phyloP scores from a whole-genome alignment of 2,329 filamentous ascomycete species.

The Stachybotrys echinatus region DNA sequence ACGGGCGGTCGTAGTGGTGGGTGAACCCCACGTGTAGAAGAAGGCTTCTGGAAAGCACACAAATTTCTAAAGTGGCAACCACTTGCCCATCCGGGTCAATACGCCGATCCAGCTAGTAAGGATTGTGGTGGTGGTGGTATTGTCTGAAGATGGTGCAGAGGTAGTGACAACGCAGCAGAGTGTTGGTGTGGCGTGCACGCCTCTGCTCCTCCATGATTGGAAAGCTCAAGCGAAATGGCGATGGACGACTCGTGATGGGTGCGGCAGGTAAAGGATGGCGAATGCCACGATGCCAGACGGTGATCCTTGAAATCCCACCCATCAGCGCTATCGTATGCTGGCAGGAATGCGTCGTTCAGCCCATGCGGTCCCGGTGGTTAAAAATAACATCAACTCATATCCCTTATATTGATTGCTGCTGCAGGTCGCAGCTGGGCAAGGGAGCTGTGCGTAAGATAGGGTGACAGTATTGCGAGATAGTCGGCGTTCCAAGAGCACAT shows the following conservation, averaged over 20 bases:
- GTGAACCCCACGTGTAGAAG: neutral
- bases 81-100: neutral
- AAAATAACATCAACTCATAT: too few species aligned
- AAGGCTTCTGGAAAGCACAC: neutral
- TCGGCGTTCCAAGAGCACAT: neutral
- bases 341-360: too few species aligned
- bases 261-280: too few species aligned
- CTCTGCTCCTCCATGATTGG: neutral
- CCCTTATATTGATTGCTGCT: too few species aligned
- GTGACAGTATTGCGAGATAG: neutral
- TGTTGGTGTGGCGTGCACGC: neutral
- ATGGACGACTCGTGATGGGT: neutral
- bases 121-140: neutral
- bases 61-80: neutral
- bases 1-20: neutral
- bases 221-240: neutral
- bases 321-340: too few species aligned
- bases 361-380: too few species aligned
- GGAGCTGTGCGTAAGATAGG: neutral
- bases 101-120: neutral
- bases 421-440: neutral
- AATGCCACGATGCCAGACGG: neutral
- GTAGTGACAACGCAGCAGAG: neutral
- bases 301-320: neutral
- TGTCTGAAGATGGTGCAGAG: neutral